These are phyloP conservation scores for Candida alai DNA, from an alignment of 805 yeast genomes.

Conservation along the genomic window DNA sequence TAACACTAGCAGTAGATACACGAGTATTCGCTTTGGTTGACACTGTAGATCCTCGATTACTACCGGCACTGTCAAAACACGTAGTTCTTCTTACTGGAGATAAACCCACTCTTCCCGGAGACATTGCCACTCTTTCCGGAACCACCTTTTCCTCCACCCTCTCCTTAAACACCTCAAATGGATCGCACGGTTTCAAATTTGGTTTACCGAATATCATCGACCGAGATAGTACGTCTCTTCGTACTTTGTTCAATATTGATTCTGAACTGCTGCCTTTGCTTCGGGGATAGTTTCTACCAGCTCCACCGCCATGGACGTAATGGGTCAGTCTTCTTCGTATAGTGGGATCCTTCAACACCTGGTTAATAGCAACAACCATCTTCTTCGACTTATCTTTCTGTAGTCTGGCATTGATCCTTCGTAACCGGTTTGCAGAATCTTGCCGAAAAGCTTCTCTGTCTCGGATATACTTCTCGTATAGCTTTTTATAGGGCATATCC, in stretches of 20 bases:
- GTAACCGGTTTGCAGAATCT: conserved; percentile 43
- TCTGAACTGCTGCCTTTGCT: too few species aligned
- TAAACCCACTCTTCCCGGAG: too few species aligned
- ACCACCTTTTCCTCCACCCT: neutral
- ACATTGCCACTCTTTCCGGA: too few species aligned
- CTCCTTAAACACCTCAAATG: conserved; percentile 21
- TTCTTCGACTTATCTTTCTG: conserved; percentile 38
- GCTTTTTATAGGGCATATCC: conserved; percentile 30
- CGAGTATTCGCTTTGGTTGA: neutral
- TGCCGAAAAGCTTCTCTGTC: conserved; percentile 43
- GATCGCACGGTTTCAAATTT: conserved; percentile 17
- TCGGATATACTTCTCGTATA: conserved; percentile 35
- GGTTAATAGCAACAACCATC: conserved; percentile 30
- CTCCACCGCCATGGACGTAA: conserved; percentile 8
- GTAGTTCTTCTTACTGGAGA: conserved; percentile 4
- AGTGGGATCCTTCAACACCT: conserved; percentile 25
- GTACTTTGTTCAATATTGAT: conserved; percentile 33
- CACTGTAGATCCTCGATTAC: too few species aligned
- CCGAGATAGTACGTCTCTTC: conserved; percentile 32
- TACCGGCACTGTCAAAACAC: conserved; percentile 1
- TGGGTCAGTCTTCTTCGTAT: conserved; percentile 14
- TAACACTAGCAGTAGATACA: neutral
- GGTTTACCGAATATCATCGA: conserved; percentile 27
- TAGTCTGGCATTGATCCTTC: conserved; percentile 38
- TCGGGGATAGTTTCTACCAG: conserved; percentile 12